phyloP scores from a whole-genome alignment of 164 flowering plant genomes.

The Warburgia ugandensis region DNA sequence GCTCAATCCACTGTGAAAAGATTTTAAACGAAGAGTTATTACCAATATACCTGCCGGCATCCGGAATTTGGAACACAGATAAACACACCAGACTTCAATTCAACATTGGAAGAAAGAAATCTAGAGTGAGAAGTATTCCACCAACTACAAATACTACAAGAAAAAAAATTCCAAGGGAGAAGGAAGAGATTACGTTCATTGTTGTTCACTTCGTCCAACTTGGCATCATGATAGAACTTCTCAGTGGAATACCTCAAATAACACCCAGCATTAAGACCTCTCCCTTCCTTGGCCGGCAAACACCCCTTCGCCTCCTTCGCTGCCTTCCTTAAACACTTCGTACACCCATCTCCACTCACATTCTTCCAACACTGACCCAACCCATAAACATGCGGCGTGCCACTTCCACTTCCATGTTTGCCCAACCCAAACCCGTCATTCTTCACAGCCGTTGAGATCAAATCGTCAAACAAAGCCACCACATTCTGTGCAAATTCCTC shows the following conservation, averaged over 20 bases:
- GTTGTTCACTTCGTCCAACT: too few relatives aligned
- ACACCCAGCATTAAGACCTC: conserved; percentile 14
- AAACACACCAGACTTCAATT: too few relatives aligned
- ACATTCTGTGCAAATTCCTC: too few relatives aligned
- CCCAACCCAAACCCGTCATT: conserved; percentile 11
- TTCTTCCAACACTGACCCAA: conserved; percentile 15
- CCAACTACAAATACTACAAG: too few relatives aligned
- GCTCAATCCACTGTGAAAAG: too few relatives aligned
- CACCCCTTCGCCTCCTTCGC: background rate
- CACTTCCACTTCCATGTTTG: background rate
- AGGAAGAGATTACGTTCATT: too few relatives aligned
- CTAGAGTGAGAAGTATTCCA: too few relatives aligned
- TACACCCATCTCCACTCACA: conserved; percentile 7
- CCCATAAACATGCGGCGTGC: conserved; percentile 7
- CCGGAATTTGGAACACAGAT: too few relatives aligned
- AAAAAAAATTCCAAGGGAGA: too few relatives aligned
- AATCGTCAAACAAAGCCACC: background rate
- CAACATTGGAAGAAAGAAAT: too few relatives aligned
- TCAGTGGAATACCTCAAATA: conserved; percentile 13
- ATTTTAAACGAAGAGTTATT: too few relatives aligned
- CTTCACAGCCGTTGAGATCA: conserved; percentile 7
- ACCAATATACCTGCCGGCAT: too few relatives aligned
- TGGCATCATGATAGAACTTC: conserved; percentile 12
- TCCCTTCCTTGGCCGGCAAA: conserved; percentile 11
- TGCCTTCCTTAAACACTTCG: conserved; percentile 7